phyloP scores from a whole-genome alignment of 2,329 filamentous ascomycete genomes.

The Colletotrichum graminicola region DNA sequence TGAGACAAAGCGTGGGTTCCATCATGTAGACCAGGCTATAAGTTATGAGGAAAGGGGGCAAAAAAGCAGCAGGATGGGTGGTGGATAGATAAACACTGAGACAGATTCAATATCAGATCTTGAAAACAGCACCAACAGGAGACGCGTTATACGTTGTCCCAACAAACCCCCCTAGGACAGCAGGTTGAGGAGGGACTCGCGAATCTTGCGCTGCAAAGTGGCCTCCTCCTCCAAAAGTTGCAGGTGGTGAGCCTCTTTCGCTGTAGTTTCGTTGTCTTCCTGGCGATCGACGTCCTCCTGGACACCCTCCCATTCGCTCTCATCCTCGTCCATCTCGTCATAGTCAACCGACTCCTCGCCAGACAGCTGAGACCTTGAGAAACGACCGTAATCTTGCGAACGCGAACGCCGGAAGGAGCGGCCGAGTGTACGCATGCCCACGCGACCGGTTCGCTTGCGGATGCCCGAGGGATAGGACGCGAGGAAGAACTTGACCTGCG shows the following conservation, averaged over 20 bases:
- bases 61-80: background rate
- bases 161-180: background rate
- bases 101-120: background rate
- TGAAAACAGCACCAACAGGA: background rate
- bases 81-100: constrained; percentile 8
- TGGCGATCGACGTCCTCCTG: background rate
- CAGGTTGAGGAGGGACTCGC: background rate
- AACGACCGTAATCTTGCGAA: background rate
- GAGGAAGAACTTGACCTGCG: constrained; percentile 1
- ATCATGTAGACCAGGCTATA: background rate
- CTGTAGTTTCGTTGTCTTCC: background rate
- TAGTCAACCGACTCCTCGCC: background rate
- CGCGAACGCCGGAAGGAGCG: background rate
- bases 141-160: background rate
- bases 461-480: constrained; percentile 2
- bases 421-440: background rate
- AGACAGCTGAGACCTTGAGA: background rate
- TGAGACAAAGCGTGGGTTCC: background rate
- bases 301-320: constrained; percentile 2
- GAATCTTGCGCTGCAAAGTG: constrained; percentile 4
- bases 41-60: background rate
- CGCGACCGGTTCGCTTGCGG: constrained; percentile 16
- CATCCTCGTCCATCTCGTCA: background rate
- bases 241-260: background rate
- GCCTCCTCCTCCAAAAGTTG: background rate